phyloP scores from a whole-genome alignment of 2,329 filamentous ascomycete species.

The Neopestalotiopsis clavispora region DNA sequence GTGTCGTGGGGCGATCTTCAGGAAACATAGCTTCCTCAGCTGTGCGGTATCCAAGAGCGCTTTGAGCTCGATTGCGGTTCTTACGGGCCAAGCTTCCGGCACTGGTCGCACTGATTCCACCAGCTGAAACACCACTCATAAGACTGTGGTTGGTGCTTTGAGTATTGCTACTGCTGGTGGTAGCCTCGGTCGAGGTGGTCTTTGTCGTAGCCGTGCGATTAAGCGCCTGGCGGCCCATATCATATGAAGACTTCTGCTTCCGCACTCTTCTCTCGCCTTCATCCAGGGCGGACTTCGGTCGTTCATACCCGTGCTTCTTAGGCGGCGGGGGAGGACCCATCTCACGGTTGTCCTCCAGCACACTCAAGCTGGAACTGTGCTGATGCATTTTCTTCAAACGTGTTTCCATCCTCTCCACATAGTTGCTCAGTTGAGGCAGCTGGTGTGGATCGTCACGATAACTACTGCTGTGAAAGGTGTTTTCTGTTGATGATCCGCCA shows the following conservation, averaged over 20 bases:
- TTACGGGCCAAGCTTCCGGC: slow-evolving; percentile 89
- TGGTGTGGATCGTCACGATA: slow-evolving; percentile 53
- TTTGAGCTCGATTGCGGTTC: slow-evolving; percentile 65
- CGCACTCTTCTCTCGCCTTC: slow-evolving; percentile 54
- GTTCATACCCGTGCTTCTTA: slow-evolving; percentile 55
- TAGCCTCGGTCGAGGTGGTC: slow-evolving; percentile 78
- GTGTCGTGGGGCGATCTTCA: slow-evolving; percentile 61
- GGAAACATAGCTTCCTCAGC: slow-evolving; percentile 47
- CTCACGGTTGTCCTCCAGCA: slow-evolving; percentile 51
- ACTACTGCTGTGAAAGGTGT: slow-evolving; percentile 42
- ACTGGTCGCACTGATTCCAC: slow-evolving; percentile 91
- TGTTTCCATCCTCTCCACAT: slow-evolving; percentile 91
- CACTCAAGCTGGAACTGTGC: slow-evolving; percentile 50
- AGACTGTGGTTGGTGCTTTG: slow-evolving; percentile 82
- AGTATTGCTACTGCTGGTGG: slow-evolving; percentile 70
- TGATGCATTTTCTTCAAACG: slow-evolving; percentile 75
- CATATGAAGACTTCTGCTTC: slow-evolving; percentile 77
- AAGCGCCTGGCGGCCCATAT: slow-evolving; percentile 72
- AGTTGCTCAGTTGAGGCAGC: slow-evolving; percentile 78
- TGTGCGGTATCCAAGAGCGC: slow-evolving; percentile 66
- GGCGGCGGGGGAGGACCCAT: slow-evolving; percentile 41
- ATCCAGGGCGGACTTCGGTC: slow-evolving; percentile 65
- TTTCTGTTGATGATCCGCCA: slow-evolving; percentile 56
- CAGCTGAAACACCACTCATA: slow-evolving; percentile 92
- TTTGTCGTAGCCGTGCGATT: slow-evolving; percentile 87